Base-by-base conservation (phyloP, 1,284 basidiomycete species). In the Butyriboletus appendiculatus region DNA sequence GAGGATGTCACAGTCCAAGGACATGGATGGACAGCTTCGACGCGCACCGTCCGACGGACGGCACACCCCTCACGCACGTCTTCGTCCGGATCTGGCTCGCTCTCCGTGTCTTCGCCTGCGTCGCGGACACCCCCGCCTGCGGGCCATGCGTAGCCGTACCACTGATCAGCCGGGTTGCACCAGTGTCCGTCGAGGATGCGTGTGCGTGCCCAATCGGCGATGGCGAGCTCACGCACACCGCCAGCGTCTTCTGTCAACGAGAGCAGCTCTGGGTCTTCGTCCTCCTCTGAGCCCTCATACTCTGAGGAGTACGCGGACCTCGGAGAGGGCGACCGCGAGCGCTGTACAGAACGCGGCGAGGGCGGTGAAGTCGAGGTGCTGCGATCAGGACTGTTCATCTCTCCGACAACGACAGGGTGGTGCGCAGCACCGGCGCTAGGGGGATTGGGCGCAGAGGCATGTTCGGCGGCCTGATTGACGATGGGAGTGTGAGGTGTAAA, bases 161-260 rank as follows among this genome's bases (percentile, higher is more conserved):
- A 89, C 44, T 81, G 76, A 65, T 90, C 88, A 1, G 82, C 84
- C 6, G 88, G 88, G 46, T 78, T 84, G 51, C 84, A 72, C 88
- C 88, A 90, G 58, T 82, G 78, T 1, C 88, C 88, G 52, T 90
- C 87, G 33, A 90, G 70, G 45, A 90, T 85, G 43, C 88, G 73
- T 18, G 75, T 76, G 28, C 88, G 77, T 6, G 85, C 86, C 86
- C 86, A 90, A 61, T 88, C 86, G n/a, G 77, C 75, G 46, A 90
- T 71, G 0, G 88, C 85, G 48, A 90, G 72, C 18, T 88, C 84
- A 28, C 81, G 76, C 5, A 88, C 80, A 26, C 81, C 75, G 8
- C 73, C 79, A 7, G 76, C 72, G 38, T 87, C 82, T 58, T 88
- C 86, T 6, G 82, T 80, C 60, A 82, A 66, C 22, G 81, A 78